phyloP scores from a whole-genome alignment of 2,329 filamentous ascomycete species.

The Cladophialophora exuberans region DNA sequence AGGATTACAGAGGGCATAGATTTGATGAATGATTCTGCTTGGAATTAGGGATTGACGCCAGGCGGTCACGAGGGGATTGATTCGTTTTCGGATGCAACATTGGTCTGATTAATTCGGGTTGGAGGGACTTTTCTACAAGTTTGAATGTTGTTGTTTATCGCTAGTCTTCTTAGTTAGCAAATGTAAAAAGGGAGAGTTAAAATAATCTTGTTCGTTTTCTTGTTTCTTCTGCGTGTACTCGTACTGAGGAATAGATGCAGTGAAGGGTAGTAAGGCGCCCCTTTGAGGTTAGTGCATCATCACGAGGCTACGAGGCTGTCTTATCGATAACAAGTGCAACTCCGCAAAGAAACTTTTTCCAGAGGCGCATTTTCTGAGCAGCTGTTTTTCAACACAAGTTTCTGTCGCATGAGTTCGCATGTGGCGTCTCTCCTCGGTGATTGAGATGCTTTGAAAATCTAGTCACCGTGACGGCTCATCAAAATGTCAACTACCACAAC shows the following conservation, averaged over 20 bases:
- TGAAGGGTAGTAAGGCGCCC: neutral
- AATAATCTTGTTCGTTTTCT: neutral
- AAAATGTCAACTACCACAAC: constrained; percentile 24
- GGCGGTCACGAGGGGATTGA: neutral
- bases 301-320: constrained; percentile 4
- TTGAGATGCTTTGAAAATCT: neutral
- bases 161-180: too few species aligned
- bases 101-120: constrained; percentile 1
- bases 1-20: constrained; percentile 7
- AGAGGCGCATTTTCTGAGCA: constrained; percentile 1
- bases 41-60: neutral
- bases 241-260: too few species aligned
- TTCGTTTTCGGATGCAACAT: constrained; percentile 1
- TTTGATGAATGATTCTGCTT: constrained; percentile 5
- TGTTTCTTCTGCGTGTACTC: neutral
- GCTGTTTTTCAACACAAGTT: too few species aligned
- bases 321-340: constrained; percentile 10
- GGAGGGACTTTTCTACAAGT: neutral
- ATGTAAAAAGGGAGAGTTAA: too few species aligned
- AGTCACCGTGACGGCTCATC: neutral
- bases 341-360: constrained; percentile 10
- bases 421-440: too few species aligned
- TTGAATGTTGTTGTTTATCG: too few species aligned
- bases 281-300: neutral
- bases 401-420: too few species aligned